Base-by-base conservation (phyloP, 23 red algal genomes). In the Chondrus crispus region DNA sequence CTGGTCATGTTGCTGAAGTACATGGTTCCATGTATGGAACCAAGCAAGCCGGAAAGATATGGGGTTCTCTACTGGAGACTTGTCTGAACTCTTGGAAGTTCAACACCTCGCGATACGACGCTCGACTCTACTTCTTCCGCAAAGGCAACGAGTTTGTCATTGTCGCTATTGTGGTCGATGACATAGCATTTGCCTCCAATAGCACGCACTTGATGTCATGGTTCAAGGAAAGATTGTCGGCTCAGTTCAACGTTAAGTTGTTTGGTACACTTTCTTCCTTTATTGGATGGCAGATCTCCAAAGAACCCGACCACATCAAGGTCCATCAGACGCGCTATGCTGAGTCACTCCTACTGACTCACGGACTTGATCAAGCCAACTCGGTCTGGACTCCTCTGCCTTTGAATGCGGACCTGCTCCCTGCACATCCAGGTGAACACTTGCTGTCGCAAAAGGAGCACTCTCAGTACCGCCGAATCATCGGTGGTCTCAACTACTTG, bases 401-500 rank as follows among this genome's bases (percentile, higher is more conserved):
- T n/a, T n/a, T n/a, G n/a, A n/a, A n/a, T n/a, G n/a, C n/a, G n/a
- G n/a, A n/a, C n/a, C n/a, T n/a, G n/a, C n/a, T n/a, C n/a, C n/a
- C n/a, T n/a, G n/a, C n/a, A n/a, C n/a, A n/a, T n/a, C n/a, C n/a
- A n/a, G n/a, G n/a, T n/a, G n/a, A n/a, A n/a, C n/a, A n/a, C n/a
- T n/a, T n/a, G n/a, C n/a, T n/a, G n/a, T n/a, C n/a, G n/a, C n/a
- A n/a, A n/a, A n/a, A n/a, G n/a, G n/a, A n/a, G n/a, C n/a, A n/a
- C n/a, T n/a, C n/a, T n/a, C n/a, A n/a, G n/a, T n/a, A n/a, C n/a
- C n/a, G n/a, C n/a, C n/a, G n/a, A n/a, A n/a, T n/a, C n/a, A 66
- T 77, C 71, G 71, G 71, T 22, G 55, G 75, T 52, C 40, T 62
- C 47, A 47, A 54, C n/a, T 57, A 52, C 85, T 53, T 54, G 16